Evolutionary conservation across 73 alveolate species (phyloP), one percentile per base, ranked within the genome.

Genomic region (Blepharisma japonicum): DNA sequence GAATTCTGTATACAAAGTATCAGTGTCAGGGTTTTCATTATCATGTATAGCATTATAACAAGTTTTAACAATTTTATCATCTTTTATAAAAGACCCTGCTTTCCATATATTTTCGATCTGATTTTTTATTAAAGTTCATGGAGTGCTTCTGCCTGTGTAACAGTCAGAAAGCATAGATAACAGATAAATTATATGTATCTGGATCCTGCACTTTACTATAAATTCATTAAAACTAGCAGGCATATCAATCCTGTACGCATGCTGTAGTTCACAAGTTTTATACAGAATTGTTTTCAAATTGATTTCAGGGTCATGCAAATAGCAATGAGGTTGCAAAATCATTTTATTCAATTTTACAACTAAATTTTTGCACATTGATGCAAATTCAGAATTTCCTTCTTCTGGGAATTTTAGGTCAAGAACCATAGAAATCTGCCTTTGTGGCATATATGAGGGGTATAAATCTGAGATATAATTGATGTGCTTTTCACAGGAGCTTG

Each of bases 401-500:
- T 18, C 47, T n/a, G 74, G 74, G n/a, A 61, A 20, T 8, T 61
- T 25, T 25, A 61, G 23, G 48, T 61, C 74, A 61, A 39, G 11
- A 8, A 14, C 48, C 39, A 61, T 20, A 25, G 23, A 25, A 9
- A 39, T 61, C 4, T 25, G n/a, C 5, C 46, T 61, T 20, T n/a
- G 46, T 1, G 74, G 74, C 74, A 61, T 61, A 61, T 61, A 39
- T 39, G 23, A 18, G 18, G 74, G 74, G 23, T 61, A 61, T 9
- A 61, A 25, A 25, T 61, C 74, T 18, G 74, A 14, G 18, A 61
- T 8, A 61, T 61, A 61, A 25, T 61, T 25, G 14, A 61, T 14
- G 23, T 61, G 74, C 74, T 61, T 61, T 61, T 61, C 74, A 61
- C 74, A 61, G 2, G 74, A 61, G 23, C 47, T 61, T 39, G 74